Percentiles rank a stretch among this genome's conserved stretches.
Evolutionary conservation across 2,329 filamentous ascomycete genomes (phyloP).

Genomic region (Aspergillus aculeatinus): DNA sequence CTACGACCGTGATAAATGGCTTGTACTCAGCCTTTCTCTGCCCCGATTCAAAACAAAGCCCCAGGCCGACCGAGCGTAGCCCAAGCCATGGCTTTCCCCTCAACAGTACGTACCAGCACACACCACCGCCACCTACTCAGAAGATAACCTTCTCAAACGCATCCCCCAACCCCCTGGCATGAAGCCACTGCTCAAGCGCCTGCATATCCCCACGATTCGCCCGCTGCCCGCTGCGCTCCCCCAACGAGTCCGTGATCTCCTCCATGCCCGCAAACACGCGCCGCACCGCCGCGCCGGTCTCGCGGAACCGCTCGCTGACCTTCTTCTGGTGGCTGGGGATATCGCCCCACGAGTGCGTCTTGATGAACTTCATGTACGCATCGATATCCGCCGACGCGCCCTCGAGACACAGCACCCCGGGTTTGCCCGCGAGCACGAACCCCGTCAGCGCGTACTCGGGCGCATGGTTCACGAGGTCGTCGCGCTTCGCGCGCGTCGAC

Average conservation of each 20-base stretch:
- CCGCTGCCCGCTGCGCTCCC: conserved; percentile 32
- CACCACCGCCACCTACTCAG: conserved; percentile 1
- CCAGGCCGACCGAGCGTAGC: too few species aligned
- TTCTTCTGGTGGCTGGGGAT: conserved; percentile 64
- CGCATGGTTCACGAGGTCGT: conserved; percentile 57
- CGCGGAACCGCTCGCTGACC: conserved; percentile 53
- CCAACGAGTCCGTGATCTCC: conserved; percentile 35
- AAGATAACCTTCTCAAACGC: conserved; percentile 38
- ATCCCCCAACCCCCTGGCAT: conserved; percentile 25
- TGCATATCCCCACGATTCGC: conserved; percentile 39
- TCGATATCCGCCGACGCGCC: conserved; percentile 50
- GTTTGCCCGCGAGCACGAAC: conserved; percentile 61
- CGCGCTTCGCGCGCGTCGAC: conserved; percentile 58
- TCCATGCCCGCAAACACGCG: conserved; percentile 33
- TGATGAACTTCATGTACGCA: conserved; percentile 63
- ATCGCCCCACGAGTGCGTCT: conserved; percentile 63
- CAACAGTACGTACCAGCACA: too few species aligned
- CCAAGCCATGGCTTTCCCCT: too few species aligned
- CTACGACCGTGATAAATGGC: too few species aligned
- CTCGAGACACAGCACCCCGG: conserved; percentile 45
- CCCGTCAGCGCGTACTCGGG: conserved; percentile 56
- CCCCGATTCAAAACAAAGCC: too few species aligned
- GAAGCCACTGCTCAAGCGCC: conserved; percentile 33
- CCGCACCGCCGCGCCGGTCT: conserved; percentile 41
- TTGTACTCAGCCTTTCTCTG: too few species aligned